Evolutionary conservation across 805 yeast genomes (phyloP).

Genomic region (Scheffersomyces amazonensis): DNA sequence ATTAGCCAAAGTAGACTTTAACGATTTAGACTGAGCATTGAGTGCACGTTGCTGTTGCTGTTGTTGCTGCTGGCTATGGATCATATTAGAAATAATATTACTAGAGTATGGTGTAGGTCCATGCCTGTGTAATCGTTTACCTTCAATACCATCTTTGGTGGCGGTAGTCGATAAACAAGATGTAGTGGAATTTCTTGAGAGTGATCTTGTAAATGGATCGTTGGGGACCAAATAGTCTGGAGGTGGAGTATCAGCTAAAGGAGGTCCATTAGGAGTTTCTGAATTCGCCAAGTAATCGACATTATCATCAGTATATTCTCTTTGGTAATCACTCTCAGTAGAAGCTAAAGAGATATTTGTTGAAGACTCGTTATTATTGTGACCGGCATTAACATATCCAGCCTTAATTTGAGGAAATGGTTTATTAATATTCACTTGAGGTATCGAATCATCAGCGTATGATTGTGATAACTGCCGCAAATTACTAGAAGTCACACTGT

Average conservation of each 20-base stretch:
- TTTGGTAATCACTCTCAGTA: conserved; percentile 22
- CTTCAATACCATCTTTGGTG: conserved; percentile 72
- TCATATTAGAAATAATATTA: conserved; percentile 27
- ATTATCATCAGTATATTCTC: neutral
- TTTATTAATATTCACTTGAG: neutral
- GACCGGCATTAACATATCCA: neutral
- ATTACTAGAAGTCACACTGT: conserved; percentile 17
- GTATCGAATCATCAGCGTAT: neutral
- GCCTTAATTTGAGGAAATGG: neutral
- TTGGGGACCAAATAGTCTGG: conserved; percentile 5
- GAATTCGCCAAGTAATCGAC: neutral
- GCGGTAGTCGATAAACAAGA: conserved; percentile 73
- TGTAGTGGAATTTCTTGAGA: conserved; percentile 59
- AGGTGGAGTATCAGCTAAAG: conserved; percentile 1
- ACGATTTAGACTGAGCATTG: too few relatives aligned
- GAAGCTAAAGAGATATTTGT: conserved; percentile 26
- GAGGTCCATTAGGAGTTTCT: too few relatives aligned
- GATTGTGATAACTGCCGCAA: conserved; percentile 8
- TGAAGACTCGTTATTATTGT: neutral
- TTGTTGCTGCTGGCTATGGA: conserved; percentile 12
- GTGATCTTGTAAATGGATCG: conserved; percentile 47
- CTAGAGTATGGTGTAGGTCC: conserved; percentile 36
- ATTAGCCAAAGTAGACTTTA: too few relatives aligned
- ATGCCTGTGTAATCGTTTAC: conserved; percentile 49
- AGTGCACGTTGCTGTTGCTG: conserved; percentile 3